Evolutionary conservation across 371 early-diverging fungal genomes (phyloP), one percentile per base, ranked within the genome.

Genomic region (Haplosporangium sp.): DNA sequence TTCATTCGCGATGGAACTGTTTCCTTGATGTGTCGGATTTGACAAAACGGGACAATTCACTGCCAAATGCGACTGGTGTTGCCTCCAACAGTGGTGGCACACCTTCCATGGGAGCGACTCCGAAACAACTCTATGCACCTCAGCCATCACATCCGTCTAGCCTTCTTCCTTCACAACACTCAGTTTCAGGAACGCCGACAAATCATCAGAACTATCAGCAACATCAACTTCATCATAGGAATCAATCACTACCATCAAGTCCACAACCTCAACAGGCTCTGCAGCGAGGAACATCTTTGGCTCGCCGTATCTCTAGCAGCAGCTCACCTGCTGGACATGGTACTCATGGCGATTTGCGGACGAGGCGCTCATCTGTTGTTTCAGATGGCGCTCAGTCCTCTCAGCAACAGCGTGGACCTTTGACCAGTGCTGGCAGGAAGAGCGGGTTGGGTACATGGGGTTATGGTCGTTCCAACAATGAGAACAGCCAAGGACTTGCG

Each of bases 1-100:
- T 92, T 69, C 83, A 86, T 47, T 90, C 90, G 0, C 86, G 88
- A 63, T 91, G 91, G 91, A 87, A 90, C 58, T 89, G 88, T n/a
- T 84, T 85, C 82, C 55, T 92, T 65, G 91, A 90, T 68, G 87
- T 89, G 0, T 79, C 83, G 5, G 80, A 84, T n/a, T 65, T 87
- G 64, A 77, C 86, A 11, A 86, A 87, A 52, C 69, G 82, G 23
- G 86, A 88, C 12, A 86, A 87, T 60, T 12, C 74, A 13, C 61
- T 59, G n/a, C 48, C 20, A n/a, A n/a, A n/a, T 14, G 48, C 18
- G 14, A 5, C 18, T 11, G n/a, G 16, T 8, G 48, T 14, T 5
- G 8, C 50, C 52, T 2, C 58, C 63, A 43, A 40, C 62, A 40
- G 55, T 48, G 41, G 40, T 43, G 38, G 59, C 16, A n/a, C n/a